A percentile compares a stretch with the other conserved stretches of the same genome.
Conservation (phyloP, 2,329 filamentous ascomycete species). For the Ceratocystis smalleyi region DNA sequence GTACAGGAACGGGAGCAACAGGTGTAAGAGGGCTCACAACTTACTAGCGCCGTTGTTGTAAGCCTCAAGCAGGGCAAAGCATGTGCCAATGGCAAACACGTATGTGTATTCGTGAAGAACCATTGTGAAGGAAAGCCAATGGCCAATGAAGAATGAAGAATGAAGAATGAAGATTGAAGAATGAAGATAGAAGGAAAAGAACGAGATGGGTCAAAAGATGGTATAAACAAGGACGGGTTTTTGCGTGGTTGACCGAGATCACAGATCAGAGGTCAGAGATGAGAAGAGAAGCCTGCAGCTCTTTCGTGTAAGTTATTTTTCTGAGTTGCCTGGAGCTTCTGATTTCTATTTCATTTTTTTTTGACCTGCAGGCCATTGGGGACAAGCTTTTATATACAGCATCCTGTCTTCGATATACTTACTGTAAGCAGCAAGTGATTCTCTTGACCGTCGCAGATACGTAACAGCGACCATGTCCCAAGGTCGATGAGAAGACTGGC, state of each 20-base stretch:
- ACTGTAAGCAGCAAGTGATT: background rate
- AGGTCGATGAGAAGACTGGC: background rate
- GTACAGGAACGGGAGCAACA: background rate
- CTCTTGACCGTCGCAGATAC: background rate
- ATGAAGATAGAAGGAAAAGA: background rate
- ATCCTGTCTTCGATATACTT: conserved; percentile 2
- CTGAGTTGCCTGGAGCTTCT: background rate
- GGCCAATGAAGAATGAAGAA: background rate
- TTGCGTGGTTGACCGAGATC: background rate
- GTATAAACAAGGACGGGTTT: background rate
- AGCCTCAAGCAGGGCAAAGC: conserved; percentile 61
- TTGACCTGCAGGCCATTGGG: background rate
- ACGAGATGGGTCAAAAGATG: background rate
- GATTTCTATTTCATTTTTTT: background rate
- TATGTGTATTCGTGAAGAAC: conserved; percentile 49
- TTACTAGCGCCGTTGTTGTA: conserved; percentile 67
- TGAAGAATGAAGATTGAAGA: background rate
- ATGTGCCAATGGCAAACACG: conserved; percentile 58
- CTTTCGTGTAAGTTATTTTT: background rate
- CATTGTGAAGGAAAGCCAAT: conserved; percentile 28
- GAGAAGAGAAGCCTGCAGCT: background rate
- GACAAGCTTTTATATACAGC: conserved; percentile 11
- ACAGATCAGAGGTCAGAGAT: too few relatives aligned
- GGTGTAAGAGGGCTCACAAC: conserved; percentile 23
- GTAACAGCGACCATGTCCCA: background rate